phyloP scores from a whole-genome alignment of 2,329 filamentous ascomycete genomes.

The Fusarium pseudograminearum region DNA sequence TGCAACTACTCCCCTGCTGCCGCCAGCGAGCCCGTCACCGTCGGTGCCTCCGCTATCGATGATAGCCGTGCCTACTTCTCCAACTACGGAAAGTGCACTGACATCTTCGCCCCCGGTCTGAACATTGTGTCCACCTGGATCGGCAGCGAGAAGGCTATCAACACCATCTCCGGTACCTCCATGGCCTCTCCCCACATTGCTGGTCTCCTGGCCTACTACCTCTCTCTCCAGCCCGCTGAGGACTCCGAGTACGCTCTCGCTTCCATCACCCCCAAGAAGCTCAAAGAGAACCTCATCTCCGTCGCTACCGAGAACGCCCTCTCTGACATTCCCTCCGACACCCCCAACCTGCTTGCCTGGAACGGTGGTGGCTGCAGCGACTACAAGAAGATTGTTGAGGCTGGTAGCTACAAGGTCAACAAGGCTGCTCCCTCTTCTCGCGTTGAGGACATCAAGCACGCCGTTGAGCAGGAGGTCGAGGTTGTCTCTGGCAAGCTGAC shows the following conservation, averaged over 20 bases:
- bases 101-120: conserved; percentile 97
- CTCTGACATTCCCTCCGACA: conserved; percentile 84
- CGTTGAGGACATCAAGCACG: conserved; percentile 71
- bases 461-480: conserved; percentile 71
- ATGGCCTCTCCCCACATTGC: conserved; percentile 98
- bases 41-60: conserved; percentile 91
- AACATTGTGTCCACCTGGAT: conserved; percentile 99
- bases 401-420: conserved; percentile 76
- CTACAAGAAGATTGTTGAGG: conserved; percentile 83
- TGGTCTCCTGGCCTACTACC: conserved; percentile 96
- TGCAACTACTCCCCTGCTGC: conserved; percentile 99
- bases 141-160: conserved; percentile 93
- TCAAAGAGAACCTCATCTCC: conserved; percentile 88
- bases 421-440: conserved; percentile 55
- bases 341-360: conserved; percentile 96
- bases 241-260: conserved; percentile 94
- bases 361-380: conserved; percentile 96
- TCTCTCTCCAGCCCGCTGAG: conserved; percentile 90
- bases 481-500: conserved; percentile 67
- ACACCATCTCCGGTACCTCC: conserved; percentile 99
- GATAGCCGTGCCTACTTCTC: conserved; percentile 99
- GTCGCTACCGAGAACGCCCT: conserved; percentile 85
- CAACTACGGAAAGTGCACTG: conserved; percentile 99
- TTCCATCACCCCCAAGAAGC: conserved; percentile 89
- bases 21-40: conserved; percentile 90